Evolutionary conservation across 805 yeast species (phyloP), one percentile per base, ranked within the genome.

Genomic region (Schwanniomyces occidentalis): DNA sequence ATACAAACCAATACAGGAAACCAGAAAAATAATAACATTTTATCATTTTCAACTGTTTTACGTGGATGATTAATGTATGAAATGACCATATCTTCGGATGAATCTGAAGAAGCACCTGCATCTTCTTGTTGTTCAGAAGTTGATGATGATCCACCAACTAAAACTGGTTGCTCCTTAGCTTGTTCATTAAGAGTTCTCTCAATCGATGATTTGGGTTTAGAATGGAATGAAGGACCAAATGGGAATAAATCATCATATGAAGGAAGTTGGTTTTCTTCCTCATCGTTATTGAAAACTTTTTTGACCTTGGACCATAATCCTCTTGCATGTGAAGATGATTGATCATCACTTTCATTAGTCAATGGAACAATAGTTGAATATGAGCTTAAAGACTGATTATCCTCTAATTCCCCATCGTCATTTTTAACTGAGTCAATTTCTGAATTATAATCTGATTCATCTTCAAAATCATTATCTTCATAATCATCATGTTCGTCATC

Each of bases 11-110:
- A 61, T 24, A 85, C 73, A 9, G 97, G 97, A 38, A 89, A 62
- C 97, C 97, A 90, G 73, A 90, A 89, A 56, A 90, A 86, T 41
- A 87, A 63, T 44, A 90, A 69, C 86, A 88, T 83, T 52, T 78
- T 82, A 60, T 90, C 97, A 50, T 87, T 84, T 48, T 69, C 71
- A 23, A 76, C 64, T 0, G 77, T 63, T 46, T 73, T 75, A 16
- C 76, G 50, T 5, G 73, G 70, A 37, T 59, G 69, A 46, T 68
- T 63, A 28, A 68, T 59, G 38, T 60, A 63, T n/a, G 69, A 54
- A 5, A 68, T 52, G 7, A 64, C 65, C 61, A 68, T 52, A 38
- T 69, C 74, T 37, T 69, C 74, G 0, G 70, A 63, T 15, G 70
- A 62, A 42, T 69, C 74, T 2, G 69, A 61, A 2, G 61, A 56